phyloP scores from a whole-genome alignment of 306 rosid species.

The Biancaea sappan region DNA sequence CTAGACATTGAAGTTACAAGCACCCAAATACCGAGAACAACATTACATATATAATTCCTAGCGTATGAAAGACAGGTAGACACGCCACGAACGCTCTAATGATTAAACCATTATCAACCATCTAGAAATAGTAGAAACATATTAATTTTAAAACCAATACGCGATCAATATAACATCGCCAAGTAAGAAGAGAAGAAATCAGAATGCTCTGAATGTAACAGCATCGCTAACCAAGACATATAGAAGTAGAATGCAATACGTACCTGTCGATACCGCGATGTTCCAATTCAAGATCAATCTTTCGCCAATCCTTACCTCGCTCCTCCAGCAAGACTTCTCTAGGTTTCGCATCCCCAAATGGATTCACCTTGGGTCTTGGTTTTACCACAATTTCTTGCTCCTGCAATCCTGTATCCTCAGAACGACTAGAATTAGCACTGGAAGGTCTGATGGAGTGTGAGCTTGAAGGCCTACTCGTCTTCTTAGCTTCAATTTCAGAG shows the following conservation, averaged over 20 bases:
- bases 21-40: background rate
- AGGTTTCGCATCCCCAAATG: conserved; percentile 96
- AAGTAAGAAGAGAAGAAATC: background rate
- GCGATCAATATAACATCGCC: background rate
- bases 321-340: conserved; percentile 87
- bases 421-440: conserved; percentile 85
- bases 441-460: conserved; percentile 91
- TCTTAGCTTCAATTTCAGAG: conserved; percentile 82
- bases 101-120: background rate
- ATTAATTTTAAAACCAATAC: background rate
- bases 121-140: background rate
- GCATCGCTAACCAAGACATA: background rate
- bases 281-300: conserved; percentile 88
- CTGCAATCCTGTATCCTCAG: conserved; percentile 72
- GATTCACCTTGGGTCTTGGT: conserved; percentile 78
- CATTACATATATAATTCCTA: background rate
- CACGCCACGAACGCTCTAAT: background rate
- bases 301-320: conserved; percentile 91
- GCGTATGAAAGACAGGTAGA: background rate
- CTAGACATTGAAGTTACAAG: background rate
- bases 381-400: conserved; percentile 58
- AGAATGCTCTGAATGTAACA: background rate
- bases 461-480: conserved; percentile 81
- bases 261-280: conserved; percentile 83
- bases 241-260: conserved; percentile 21